Conservation (phyloP, 306 rosid species). For the Medicago arabica region DNA sequence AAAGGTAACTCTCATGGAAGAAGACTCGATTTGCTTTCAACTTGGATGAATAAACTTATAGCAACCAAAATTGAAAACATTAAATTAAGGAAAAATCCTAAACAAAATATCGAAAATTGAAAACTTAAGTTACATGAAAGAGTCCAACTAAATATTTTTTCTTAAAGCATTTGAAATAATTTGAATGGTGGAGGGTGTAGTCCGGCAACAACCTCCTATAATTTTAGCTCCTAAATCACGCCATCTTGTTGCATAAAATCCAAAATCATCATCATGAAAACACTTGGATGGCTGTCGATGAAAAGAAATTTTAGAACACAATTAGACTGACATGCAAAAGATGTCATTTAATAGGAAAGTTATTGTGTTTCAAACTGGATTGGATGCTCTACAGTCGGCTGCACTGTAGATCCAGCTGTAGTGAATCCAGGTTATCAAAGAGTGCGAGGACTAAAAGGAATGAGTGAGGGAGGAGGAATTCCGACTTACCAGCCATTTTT, state of each 20-base stretch:
- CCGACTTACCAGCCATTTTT: constrained; percentile 81
- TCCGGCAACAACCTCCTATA: constrained; percentile 90
- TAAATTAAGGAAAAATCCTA: neutral
- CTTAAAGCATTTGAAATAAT: constrained; percentile 64
- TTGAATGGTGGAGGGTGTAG: constrained; percentile 76
- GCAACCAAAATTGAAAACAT: neutral
- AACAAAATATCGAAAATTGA: constrained; percentile 12
- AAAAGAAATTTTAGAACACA: constrained; percentile 27
- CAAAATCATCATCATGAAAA: constrained; percentile 65
- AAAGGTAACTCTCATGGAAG: neutral
- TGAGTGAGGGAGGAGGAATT: neutral
- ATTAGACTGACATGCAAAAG: constrained; percentile 16
- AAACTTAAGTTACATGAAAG: constrained; percentile 1
- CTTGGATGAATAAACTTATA: constrained; percentile 10
- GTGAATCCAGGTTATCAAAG: neutral
- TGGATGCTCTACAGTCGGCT: neutral
- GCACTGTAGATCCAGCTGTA: neutral
- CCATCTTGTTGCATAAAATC: constrained; percentile 66
- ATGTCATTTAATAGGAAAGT: neutral
- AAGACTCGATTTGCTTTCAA: constrained; percentile 2
- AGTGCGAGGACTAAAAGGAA: neutral
- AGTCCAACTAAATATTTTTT: constrained; percentile 19
- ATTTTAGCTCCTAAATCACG: constrained; percentile 78
- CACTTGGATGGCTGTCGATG: constrained; percentile 77
- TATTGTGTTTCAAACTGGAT: neutral